Base-by-base conservation (phyloP, 345 rosid species). In the Brassica cretica region DNA sequence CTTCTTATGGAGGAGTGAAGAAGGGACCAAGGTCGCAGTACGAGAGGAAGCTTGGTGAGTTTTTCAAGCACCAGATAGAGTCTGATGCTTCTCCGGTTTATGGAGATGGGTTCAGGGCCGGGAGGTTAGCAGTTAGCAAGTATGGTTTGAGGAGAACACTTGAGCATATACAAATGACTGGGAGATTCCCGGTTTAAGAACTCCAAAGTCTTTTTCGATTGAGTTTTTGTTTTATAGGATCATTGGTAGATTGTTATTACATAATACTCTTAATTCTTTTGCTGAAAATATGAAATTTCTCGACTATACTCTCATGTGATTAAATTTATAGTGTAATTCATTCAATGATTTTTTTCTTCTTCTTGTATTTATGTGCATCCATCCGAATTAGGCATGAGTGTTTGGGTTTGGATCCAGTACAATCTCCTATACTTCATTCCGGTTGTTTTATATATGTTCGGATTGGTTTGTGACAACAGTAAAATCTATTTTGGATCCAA, bases 41-140 rank as follows among this genome's bases (percentile, higher is more conserved):
- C 18, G 98, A 96, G 85, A 86, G 71, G 85, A 96, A 89, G 78
- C 92, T 96, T 0, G 98, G 99, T 46, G 93, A 88, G 79, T 93
- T 93, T 82, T 93, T 93, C 62, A 88, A 86, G 79, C 94, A 93
- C 86, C 98, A 96, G 81, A 91, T 96, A 0, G 96, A 91, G 83
- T 70, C 91, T 5, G 97, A 96, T 80, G 75, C 89, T 24, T 96
- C 99, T 49, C 84, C 96, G 3, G 89, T 91, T 41, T 96, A 93
- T 65, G 99, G 99, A 59, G 97, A 89, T 3, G 99, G 99, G 8
- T 96, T 91, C 85, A 83, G 96, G 73, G 87, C 84, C 0, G 99
- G 97, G 3, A 74, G 79, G 32, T 71, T 70, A 75, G 94, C 98
- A 0, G 96, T 93, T 72, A 53, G 72, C 32, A 96, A 85, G 63